Percentiles rank a stretch among this genome's conserved stretches.
Conservation (phyloP, 306 rosid genomes). For the Senna tora region DNA sequence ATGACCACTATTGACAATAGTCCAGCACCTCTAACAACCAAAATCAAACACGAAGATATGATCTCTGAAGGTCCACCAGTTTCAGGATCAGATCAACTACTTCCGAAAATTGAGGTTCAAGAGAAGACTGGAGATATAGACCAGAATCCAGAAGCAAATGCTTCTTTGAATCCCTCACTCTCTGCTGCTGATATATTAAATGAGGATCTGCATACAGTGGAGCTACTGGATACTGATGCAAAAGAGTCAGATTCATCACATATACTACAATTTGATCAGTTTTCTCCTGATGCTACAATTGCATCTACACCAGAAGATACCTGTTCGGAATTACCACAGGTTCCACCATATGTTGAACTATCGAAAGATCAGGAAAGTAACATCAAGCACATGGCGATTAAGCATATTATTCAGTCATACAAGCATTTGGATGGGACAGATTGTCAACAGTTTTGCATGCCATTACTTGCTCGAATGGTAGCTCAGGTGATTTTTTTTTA, state of each 20-base stretch:
- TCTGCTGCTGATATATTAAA: slow-evolving; percentile 51
- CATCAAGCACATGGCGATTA: slow-evolving; percentile 68
- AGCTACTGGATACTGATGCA: slow-evolving; percentile 49
- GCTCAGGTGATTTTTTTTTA: slow-evolving; percentile 71
- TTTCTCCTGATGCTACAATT: slow-evolving; percentile 58
- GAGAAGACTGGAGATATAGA: slow-evolving; percentile 59
- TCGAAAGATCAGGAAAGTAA: slow-evolving; percentile 68
- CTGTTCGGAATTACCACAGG: slow-evolving; percentile 75
- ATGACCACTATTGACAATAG: slow-evolving; percentile 45
- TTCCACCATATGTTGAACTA: slow-evolving; percentile 77
- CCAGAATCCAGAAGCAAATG: slow-evolving; percentile 39
- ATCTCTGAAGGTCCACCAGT: slow-evolving; percentile 51
- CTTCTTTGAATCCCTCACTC: slow-evolving; percentile 51
- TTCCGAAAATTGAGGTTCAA: slow-evolving; percentile 49
- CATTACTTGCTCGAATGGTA: slow-evolving; percentile 85
- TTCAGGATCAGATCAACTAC: slow-evolving; percentile 47
- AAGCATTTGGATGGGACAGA: slow-evolving; percentile 62
- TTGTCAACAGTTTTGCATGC: slow-evolving; percentile 75
- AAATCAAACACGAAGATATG: slow-evolving; percentile 55
- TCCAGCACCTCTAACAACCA: slow-evolving; percentile 47
- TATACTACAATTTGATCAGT: slow-evolving; percentile 64
- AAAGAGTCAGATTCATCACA: slow-evolving; percentile 57
- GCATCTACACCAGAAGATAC: slow-evolving; percentile 73
- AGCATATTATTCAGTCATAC: slow-evolving; percentile 72
- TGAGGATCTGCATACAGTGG: slow-evolving; percentile 53